These are phyloP conservation scores for Teunomyces pallodes DNA, from an alignment of 805 yeast species.

Conservation along the genomic window DNA sequence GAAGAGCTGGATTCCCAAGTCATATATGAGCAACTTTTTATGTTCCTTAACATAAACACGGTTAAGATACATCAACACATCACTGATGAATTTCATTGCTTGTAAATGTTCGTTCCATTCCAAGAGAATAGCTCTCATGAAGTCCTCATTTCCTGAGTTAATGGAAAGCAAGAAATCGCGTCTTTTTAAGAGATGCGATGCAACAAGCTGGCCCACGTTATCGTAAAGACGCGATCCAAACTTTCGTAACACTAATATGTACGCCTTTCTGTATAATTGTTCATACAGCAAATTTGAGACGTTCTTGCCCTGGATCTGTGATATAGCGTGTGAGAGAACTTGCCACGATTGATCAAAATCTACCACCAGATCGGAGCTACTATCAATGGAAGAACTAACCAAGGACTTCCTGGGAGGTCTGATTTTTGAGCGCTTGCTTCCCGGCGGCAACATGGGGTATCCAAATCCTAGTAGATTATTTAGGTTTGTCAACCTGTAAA, in stretches of 20 bases:
- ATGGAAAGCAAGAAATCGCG: conserved; percentile 17
- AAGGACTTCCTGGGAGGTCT: conserved; percentile 59
- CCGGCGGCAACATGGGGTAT: conserved; percentile 14
- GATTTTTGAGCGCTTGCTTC: conserved; percentile 53
- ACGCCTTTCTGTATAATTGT: conserved; percentile 75
- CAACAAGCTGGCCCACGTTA: conserved; percentile 50
- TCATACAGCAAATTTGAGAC: conserved; percentile 79
- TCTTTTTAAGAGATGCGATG: conserved; percentile 39
- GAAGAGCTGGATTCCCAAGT: conserved; percentile 68
- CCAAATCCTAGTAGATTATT: not conserved
- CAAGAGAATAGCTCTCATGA: conserved; percentile 33
- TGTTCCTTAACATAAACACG: conserved; percentile 76
- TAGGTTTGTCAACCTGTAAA: conserved; percentile 2
- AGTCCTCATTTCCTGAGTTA: conserved; percentile 22
- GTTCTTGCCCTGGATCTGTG: conserved; percentile 66
- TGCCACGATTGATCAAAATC: conserved; percentile 71
- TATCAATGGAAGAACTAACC: conserved; percentile 18
- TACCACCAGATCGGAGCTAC: conserved; percentile 27
- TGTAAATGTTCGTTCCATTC: conserved; percentile 74
- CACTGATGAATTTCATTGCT: conserved; percentile 75
- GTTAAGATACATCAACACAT: conserved; percentile 82
- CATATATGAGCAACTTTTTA: conserved; percentile 63
- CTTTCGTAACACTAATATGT: conserved; percentile 69
- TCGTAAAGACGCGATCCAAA: conserved; percentile 65
- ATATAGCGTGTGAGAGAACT: conserved; percentile 62